These are phyloP conservation scores for Talaromyces rugulosus DNA, from an alignment of 2,329 filamentous ascomycete species.

Conservation along the genomic window DNA sequence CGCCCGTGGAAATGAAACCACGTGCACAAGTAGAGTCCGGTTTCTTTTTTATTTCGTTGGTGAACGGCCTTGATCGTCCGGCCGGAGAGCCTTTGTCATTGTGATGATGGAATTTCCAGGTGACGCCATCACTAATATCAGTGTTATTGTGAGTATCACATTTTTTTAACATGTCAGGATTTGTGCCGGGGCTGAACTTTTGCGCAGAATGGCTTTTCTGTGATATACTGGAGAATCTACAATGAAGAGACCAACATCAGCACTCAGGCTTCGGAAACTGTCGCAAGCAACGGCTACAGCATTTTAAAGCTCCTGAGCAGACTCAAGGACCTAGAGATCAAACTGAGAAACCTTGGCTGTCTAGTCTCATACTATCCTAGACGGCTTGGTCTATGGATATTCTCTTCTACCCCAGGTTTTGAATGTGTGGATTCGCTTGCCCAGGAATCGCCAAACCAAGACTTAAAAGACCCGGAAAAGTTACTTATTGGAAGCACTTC, in stretches of 20 bases:
- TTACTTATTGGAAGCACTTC: conserved; percentile 28
- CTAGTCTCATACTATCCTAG: conserved; percentile 35
- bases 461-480: conserved; percentile 20
- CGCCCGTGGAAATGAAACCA: conserved; percentile 32
- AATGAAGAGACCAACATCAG: conserved; percentile 30
- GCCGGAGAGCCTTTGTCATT: conserved; percentile 15
- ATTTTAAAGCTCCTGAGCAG: conserved; percentile 36
- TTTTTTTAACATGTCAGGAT: not conserved
- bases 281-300: conserved; percentile 32
- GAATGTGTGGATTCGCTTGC: conserved; percentile 28
- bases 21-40: conserved; percentile 19
- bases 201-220: conserved; percentile 39
- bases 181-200: conserved; percentile 17
- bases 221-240: conserved; percentile 41
- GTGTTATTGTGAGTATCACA: conserved; percentile 36
- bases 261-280: conserved; percentile 25
- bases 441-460: conserved; percentile 18
- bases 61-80: conserved; percentile 18
- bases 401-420: conserved; percentile 36
- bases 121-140: conserved; percentile 38
- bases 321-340: conserved; percentile 35
- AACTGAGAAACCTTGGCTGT: conserved; percentile 32
- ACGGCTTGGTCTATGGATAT: conserved; percentile 37
- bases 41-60: conserved; percentile 21
- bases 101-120: conserved; percentile 42